Conservation (phyloP, 495 filamentous ascomycete species). For the Tuber umbilicatum region DNA sequence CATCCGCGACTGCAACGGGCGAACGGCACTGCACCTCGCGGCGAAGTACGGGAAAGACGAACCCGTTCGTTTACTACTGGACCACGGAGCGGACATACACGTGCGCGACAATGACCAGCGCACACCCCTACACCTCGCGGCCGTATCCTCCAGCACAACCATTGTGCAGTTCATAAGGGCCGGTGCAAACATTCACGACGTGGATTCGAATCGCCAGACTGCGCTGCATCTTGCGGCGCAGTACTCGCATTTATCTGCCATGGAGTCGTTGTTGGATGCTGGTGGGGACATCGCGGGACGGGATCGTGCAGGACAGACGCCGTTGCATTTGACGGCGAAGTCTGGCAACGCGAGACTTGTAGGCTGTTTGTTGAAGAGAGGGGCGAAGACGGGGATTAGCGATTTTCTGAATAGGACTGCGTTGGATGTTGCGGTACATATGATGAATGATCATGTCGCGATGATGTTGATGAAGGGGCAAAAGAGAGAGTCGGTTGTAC, state of each 20-base stretch:
- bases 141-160: neutral
- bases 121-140: slow-evolving; percentile 17
- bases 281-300: slow-evolving; percentile 15
- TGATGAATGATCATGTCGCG: neutral
- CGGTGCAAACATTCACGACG: slow-evolving; percentile 3
- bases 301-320: neutral
- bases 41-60: slow-evolving; percentile 1
- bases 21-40: slow-evolving; percentile 13
- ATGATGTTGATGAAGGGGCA: neutral
- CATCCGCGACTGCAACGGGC: neutral
- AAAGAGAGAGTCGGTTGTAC: neutral
- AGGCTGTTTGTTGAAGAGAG: slow-evolving; percentile 9
- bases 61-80: slow-evolving; percentile 1
- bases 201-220: neutral
- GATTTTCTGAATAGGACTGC: neutral
- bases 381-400: neutral
- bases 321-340: slow-evolving; percentile 9
- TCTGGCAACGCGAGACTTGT: slow-evolving; percentile 7
- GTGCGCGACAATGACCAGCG: neutral
- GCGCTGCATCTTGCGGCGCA: slow-evolving; percentile 6
- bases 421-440: neutral
- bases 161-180: neutral
- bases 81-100: slow-evolving; percentile 1
- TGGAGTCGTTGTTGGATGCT: slow-evolving; percentile 12
- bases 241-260: slow-evolving; percentile 6